These are phyloP conservation scores for Coniochaeta pulveracea DNA, from an alignment of 2,329 filamentous ascomycete species.

Conservation along the genomic window DNA sequence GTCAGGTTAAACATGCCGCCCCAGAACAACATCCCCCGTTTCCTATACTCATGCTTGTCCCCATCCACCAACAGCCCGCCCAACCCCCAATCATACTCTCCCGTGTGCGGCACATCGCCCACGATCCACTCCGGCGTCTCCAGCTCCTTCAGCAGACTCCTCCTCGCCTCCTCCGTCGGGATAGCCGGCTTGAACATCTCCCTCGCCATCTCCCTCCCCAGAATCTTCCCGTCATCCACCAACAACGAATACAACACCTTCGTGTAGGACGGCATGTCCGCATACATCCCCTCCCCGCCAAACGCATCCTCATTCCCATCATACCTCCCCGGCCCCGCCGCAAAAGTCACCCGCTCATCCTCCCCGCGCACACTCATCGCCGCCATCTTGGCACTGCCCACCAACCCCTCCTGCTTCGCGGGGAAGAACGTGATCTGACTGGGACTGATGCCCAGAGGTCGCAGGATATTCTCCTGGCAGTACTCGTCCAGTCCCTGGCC, in stretches of 20 bases:
- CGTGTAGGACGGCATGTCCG: conserved; percentile 10
- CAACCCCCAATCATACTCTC: conserved; percentile 14
- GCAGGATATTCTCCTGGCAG: conserved; percentile 12
- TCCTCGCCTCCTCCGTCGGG: neutral
- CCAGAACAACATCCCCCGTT: conserved; percentile 14
- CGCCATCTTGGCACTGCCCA: neutral
- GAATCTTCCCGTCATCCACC: conserved; percentile 13
- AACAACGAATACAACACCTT: conserved; percentile 14
- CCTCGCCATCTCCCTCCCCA: conserved; percentile 7
- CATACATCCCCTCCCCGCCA: conserved; percentile 15
- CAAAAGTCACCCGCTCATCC: neutral
- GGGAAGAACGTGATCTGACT: conserved; percentile 14
- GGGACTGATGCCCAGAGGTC: conserved; percentile 9
- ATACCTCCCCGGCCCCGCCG: neutral
- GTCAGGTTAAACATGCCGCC: conserved; percentile 13
- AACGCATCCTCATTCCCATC: conserved; percentile 8
- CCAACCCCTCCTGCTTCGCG: conserved; percentile 1
- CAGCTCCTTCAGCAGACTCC: conserved; percentile 8
- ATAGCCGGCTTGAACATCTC: conserved; percentile 13
- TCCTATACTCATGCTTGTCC: conserved; percentile 6
- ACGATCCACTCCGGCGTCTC: conserved; percentile 13
- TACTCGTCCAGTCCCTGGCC: conserved; percentile 14
- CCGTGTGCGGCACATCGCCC: conserved; percentile 9
- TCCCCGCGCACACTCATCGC: conserved; percentile 4
- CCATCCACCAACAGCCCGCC: conserved; percentile 13